phyloP scores from a whole-genome alignment of 257 asterid genomes.

The Capsicum baccatum region DNA sequence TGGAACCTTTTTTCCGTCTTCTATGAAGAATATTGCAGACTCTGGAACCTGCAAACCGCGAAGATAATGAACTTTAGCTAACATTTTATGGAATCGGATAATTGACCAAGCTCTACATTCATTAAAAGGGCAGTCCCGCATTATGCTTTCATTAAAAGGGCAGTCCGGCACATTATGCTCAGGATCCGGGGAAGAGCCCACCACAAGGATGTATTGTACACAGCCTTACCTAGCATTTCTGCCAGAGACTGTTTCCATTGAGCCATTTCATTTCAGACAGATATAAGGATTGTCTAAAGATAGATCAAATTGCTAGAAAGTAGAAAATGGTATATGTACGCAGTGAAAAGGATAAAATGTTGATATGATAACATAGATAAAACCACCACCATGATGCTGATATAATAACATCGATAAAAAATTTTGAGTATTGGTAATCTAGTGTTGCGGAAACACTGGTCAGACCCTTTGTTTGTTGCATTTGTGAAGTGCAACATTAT shows the following conservation, averaged over 20 bases:
- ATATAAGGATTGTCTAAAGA: neutral
- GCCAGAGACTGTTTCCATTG: no score
- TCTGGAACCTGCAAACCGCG: conserved; percentile 72
- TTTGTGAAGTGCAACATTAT: neutral
- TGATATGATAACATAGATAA: neutral
- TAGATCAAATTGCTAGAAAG: conserved; percentile 3
- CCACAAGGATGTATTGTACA: no score
- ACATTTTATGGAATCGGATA: neutral
- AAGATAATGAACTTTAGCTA: neutral
- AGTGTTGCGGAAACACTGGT: neutral
- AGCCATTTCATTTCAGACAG: neutral
- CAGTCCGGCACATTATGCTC: no score
- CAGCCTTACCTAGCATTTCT: no score
- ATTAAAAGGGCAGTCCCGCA: no score
- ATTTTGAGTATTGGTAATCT: neutral
- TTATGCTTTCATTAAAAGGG: no score
- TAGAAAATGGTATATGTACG: neutral
- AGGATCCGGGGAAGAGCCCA: no score
- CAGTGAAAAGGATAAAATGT: neutral
- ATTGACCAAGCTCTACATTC: neutral
- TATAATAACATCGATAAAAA: neutral
- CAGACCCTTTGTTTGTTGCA: neutral
- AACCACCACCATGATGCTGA: neutral
- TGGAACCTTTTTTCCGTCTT: conserved; percentile 92
- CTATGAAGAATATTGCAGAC: conserved; percentile 82